phyloP scores from a whole-genome alignment of 169 alveolate genomes.

The Plasmodium coatneyi region DNA sequence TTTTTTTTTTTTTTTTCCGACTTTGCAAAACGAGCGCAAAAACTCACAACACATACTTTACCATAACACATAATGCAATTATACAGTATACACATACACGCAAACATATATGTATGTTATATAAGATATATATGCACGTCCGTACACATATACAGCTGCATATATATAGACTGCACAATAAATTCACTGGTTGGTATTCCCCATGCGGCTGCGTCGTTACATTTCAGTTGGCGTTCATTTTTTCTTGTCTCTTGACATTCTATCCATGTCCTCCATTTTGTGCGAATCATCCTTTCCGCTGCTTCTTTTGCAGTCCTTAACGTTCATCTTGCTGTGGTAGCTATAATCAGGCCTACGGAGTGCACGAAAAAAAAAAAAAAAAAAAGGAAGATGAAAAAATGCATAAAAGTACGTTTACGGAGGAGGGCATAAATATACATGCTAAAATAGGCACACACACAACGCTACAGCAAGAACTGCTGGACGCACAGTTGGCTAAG shows the following conservation, averaged over 20 bases:
- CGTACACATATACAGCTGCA: background rate
- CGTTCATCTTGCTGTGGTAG: background rate
- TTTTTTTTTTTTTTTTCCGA: slow-evolving; percentile 34
- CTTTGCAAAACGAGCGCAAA: slow-evolving; percentile 18
- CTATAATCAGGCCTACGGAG: slow-evolving; percentile 62
- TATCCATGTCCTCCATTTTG: slow-evolving; percentile 16
- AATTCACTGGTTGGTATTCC: background rate
- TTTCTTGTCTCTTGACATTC: slow-evolving; percentile 24
- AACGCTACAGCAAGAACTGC: background rate
- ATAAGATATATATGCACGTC: background rate
- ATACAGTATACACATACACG: slow-evolving; percentile 4
- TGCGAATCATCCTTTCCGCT: slow-evolving; percentile 48
- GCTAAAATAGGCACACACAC: background rate
- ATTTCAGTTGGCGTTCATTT: slow-evolving; percentile 9
- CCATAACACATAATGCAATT: background rate
- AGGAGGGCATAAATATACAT: background rate
- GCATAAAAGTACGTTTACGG: background rate
- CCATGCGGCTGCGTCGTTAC: background rate
- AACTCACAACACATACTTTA: slow-evolving; percentile 17
- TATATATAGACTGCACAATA: background rate
- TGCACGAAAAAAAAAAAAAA: background rate
- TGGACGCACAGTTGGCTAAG: background rate
- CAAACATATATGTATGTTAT: background rate
- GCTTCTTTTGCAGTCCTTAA: slow-evolving; percentile 34
- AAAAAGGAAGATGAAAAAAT: background rate